Percentiles rank a stretch among this genome's conserved stretches.
Conservation (phyloP, 179 eudicot genomes). For the Dionaea muscipula region DNA sequence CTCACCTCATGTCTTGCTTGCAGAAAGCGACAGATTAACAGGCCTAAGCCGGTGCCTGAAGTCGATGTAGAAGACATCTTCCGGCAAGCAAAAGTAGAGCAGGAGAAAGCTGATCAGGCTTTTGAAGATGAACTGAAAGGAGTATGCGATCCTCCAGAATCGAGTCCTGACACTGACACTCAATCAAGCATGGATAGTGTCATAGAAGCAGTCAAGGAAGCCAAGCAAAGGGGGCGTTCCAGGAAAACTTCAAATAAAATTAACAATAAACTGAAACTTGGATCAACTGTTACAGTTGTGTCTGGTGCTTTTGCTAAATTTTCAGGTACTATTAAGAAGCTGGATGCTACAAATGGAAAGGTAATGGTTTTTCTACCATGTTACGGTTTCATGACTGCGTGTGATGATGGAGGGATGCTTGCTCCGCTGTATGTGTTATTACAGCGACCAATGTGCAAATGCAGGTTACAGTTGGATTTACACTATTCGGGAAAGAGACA, state of each 20-base stretch:
- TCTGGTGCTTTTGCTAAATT: conserved; percentile 84
- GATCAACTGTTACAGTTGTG: conserved; percentile 58
- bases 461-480: conserved; percentile 83
- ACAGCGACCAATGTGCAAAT: conserved; percentile 3
- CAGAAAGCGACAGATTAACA: conserved; percentile 73
- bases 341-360: conserved; percentile 47
- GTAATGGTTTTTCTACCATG: conserved; percentile 30
- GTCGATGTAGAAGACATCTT: conserved; percentile 65
- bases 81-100: conserved; percentile 68
- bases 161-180: conserved; percentile 20
- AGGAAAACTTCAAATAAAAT: conserved; percentile 29
- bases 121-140: conserved; percentile 49
- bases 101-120: conserved; percentile 67
- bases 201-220: conserved; percentile 18
- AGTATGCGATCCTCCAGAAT: conserved; percentile 18
- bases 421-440: background rate
- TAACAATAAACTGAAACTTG: conserved; percentile 28
- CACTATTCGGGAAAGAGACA: conserved; percentile 81
- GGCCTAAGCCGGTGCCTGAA: conserved; percentile 67
- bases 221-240: conserved; percentile 29
- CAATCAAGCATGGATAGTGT: conserved; percentile 10
- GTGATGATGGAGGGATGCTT: background rate
- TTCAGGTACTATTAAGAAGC: conserved; percentile 63
- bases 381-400: background rate
- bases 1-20: conserved; percentile 7